These are phyloP conservation scores for Plasmodium reichenowi DNA, from an alignment of 169 alveolate genomes.

Conservation along the genomic window DNA sequence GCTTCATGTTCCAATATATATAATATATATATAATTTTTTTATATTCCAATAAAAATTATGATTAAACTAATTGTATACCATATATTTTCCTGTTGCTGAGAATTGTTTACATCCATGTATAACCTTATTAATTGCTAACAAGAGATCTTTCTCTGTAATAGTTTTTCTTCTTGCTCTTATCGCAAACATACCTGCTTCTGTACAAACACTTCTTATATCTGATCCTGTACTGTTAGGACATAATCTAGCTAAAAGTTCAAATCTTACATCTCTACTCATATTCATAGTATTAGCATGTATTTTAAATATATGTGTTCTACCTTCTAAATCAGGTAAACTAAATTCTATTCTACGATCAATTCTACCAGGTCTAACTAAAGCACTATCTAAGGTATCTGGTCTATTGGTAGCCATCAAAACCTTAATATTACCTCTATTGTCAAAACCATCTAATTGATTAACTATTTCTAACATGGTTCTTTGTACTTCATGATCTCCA, in stretches of 20 bases:
- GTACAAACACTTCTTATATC: constrained; percentile 98
- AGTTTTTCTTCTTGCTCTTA: constrained; percentile 98
- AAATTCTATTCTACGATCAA: constrained; percentile 98
- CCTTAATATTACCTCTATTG: constrained; percentile 97
- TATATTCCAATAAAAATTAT: not conserved
- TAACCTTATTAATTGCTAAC: constrained; percentile 98
- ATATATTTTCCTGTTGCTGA: constrained; percentile 98
- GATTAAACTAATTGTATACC: constrained; percentile 93
- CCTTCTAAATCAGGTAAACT: constrained; percentile 98
- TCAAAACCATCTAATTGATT: constrained; percentile 99
- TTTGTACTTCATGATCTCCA: constrained; percentile 98
- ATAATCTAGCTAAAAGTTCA: constrained; percentile 97
- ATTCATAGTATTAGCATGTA: constrained; percentile 98
- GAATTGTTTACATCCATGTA: constrained; percentile 97
- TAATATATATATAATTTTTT: too few species aligned
- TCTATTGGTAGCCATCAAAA: constrained; percentile 98
- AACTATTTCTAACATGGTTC: constrained; percentile 99
- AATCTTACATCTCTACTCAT: constrained; percentile 96
- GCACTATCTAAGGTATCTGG: constrained; percentile 99
- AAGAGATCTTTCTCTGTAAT: constrained; percentile 96
- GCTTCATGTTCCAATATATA: too few species aligned
- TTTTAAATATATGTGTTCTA: constrained; percentile 97
- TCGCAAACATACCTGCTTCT: constrained; percentile 99
- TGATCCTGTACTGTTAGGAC: constrained; percentile 99
- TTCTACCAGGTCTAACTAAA: constrained; percentile 98